Percentiles rank a stretch among this genome's conserved stretches.
Conservation (phyloP, 1,284 basidiomycete species). For the Trichosporon faecale region DNA sequence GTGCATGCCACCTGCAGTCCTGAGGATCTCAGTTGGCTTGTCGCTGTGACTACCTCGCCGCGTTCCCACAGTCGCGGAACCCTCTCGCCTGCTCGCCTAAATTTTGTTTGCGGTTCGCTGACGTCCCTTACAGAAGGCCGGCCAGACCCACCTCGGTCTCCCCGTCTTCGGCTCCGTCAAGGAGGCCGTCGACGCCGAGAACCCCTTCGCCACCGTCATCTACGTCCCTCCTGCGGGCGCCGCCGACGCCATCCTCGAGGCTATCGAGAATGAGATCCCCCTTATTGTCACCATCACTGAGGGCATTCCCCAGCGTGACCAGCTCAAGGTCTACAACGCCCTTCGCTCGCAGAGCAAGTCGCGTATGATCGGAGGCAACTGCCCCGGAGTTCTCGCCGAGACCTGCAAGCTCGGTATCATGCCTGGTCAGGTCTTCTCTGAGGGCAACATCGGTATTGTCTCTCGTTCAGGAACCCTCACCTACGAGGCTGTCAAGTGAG, state of each 20-base stretch:
- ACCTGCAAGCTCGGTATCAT: constrained; percentile 99
- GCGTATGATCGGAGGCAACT: constrained; percentile 88
- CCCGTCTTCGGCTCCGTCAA: constrained; percentile 91
- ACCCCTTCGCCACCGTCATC: constrained; percentile 88
- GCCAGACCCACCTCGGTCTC: constrained; percentile 88
- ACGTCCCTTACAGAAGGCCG: constrained; percentile 65
- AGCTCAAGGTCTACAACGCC: constrained; percentile 90
- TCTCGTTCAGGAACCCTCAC: constrained; percentile 83
- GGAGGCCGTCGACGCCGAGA: constrained; percentile 79
- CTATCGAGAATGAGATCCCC: constrained; percentile 94
- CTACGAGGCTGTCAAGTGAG: constrained; percentile 54
- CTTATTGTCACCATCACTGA: constrained; percentile 97
- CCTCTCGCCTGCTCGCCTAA: neutral
- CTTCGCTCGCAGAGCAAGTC: constrained; percentile 92
- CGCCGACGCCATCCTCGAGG: constrained; percentile 93
- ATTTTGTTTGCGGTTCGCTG: constrained; percentile 1
- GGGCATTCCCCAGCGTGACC: constrained; percentile 93
- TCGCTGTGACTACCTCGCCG: neutral
- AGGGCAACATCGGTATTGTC: constrained; percentile 93
- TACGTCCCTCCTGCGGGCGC: constrained; percentile 92
- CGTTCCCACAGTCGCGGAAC: neutral
- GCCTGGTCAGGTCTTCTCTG: constrained; percentile 94
- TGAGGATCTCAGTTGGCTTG: neutral
- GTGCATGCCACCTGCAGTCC: neutral
- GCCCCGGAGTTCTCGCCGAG: constrained; percentile 93